Evolutionary conservation across 768 basidiomycete species (phyloP), one percentile per base, ranked within the genome.

Genomic region (Boletellus ananas): DNA sequence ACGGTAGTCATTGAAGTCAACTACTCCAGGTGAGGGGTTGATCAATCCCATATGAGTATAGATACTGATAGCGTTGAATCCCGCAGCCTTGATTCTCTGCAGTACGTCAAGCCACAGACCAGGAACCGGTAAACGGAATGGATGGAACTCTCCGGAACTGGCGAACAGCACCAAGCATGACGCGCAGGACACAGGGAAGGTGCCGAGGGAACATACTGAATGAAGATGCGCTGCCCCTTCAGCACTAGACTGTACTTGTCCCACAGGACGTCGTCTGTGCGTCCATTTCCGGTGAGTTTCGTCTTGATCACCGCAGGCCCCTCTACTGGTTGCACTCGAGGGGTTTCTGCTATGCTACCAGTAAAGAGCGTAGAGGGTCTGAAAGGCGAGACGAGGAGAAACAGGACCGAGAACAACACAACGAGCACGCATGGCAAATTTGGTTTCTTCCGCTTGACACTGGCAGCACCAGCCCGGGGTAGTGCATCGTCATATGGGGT

Each of bases 101-200:
- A 92, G 77, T 43, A 92, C 81, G 59, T 91, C 90, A 12, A 81
- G 75, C 89, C 90, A 93, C 48, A 92, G 66, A 3, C 80, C 80
- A 14, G 85, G 87, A 0, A 90, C 84, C 10, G 88, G 90, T 8
- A 92, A 69, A 20, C 88, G 80, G 71, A 87, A 92, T 1, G 87
- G 80, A 59, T 91, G 90, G 64, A 90, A 89, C 65, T 91, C 90
- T 50, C 90, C 90, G 1, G 87, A 88, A 58, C 89, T 90, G 51
- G 35, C 21, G 17, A 34, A 34, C 16, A 36, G 7, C 23, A 44
- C 34, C 29, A 13, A 37, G 46, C 17, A 23, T 17, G 10, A 14
- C 10, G 42, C 4, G 16, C 13, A 29, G 13, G 9, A 44, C 49
- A 20, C n/a, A 34, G 6, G n/a, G 43, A 43, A 14, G 43, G 7